phyloP scores from a whole-genome alignment of 495 filamentous ascomycete species.

The Durotheca rogersii region DNA sequence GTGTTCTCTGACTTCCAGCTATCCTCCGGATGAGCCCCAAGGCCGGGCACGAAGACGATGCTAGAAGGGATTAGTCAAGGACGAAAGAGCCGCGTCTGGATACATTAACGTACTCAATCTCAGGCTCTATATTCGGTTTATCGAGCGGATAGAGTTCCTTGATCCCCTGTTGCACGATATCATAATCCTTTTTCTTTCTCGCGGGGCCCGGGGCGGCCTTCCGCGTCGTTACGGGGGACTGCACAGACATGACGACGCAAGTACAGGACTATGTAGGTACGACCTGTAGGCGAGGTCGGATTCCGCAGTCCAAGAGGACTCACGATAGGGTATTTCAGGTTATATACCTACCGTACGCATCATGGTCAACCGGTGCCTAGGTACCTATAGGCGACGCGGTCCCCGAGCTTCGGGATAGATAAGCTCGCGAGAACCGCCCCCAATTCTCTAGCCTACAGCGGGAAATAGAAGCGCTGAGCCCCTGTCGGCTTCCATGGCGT shows the following conservation, averaged over 20 bases:
- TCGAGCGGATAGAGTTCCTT: slow-evolving; percentile 36
- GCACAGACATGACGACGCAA: slow-evolving; percentile 30
- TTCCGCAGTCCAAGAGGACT: background rate
- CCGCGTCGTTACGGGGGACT: slow-evolving; percentile 33
- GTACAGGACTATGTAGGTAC: background rate
- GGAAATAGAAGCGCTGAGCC: too few relatives aligned
- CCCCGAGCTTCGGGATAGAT: too few relatives aligned
- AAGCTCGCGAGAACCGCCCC: slow-evolving; percentile 8
- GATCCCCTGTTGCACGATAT: slow-evolving; percentile 32
- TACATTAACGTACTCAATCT: slow-evolving; percentile 34
- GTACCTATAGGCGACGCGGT: too few relatives aligned
- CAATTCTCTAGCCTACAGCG: background rate
- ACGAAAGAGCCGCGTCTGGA: background rate
- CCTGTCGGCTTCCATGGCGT: too few relatives aligned
- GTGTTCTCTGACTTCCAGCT: slow-evolving; percentile 59
- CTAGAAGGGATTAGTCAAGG: slow-evolving; percentile 24
- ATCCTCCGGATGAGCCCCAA: slow-evolving; percentile 62
- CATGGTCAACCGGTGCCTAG: too few relatives aligned
- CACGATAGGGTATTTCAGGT: slow-evolving; percentile 7
- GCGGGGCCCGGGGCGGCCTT: slow-evolving; percentile 29
- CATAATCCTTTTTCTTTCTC: slow-evolving; percentile 34
- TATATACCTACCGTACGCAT: too few relatives aligned
- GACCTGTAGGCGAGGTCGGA: slow-evolving; percentile 1
- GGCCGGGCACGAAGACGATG: slow-evolving; percentile 64
- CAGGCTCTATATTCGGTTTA: slow-evolving; percentile 23